These are phyloP conservation scores for Rhododendron ferrugineum DNA, from an alignment of 148 eudicot species.

Conservation along the genomic window DNA sequence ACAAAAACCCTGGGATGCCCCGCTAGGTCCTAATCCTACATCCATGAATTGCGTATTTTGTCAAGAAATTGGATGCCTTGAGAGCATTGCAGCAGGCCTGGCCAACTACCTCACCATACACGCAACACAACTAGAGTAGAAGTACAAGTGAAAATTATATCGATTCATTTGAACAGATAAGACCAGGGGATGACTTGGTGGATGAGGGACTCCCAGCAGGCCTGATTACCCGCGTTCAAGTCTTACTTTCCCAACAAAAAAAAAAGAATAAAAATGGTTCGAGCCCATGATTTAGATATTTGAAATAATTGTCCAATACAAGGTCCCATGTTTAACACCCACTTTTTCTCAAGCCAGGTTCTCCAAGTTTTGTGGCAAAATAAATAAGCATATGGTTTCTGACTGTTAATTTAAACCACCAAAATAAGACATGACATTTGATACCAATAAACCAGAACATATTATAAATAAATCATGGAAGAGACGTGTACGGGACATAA, in stretches of 20 bases:
- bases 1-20: neutral
- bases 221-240: neutral
- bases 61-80: neutral
- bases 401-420: neutral
- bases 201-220: neutral
- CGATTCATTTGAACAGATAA: neutral
- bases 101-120: neutral
- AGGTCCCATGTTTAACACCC: neutral
- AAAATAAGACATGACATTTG: neutral
- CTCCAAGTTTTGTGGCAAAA: constrained; percentile 11
- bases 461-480: neutral
- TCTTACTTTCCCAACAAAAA: neutral
- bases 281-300: neutral
- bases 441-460: neutral
- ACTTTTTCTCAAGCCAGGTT: neutral
- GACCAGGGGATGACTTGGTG: neutral
- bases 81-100: neutral
- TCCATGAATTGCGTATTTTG: neutral
- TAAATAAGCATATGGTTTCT: neutral
- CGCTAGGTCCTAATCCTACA: neutral
- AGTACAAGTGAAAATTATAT: neutral
- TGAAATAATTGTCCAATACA: neutral
- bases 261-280: neutral
- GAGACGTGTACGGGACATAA: neutral
- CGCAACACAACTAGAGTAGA: neutral